Conservation (phyloP, 1,284 basidiomycete species). For the Golubevia pallescens region DNA sequence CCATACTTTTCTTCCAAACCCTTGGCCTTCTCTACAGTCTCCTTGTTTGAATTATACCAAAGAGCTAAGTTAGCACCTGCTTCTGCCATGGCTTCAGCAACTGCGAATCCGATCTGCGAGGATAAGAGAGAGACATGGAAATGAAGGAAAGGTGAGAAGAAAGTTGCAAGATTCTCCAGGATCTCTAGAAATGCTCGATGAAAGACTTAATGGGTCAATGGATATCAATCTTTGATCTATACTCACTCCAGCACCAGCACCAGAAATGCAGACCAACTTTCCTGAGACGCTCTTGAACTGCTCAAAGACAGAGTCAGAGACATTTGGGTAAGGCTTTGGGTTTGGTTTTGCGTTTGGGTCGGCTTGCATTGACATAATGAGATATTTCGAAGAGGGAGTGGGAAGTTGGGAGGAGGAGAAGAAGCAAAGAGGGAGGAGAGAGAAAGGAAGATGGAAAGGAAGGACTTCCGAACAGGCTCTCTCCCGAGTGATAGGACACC, state of each 20-base stretch:
- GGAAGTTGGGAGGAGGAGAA: background rate
- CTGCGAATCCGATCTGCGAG: conserved; percentile 46
- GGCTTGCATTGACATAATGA: conserved; percentile 7
- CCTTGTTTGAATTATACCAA: conserved; percentile 44
- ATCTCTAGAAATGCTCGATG: no score
- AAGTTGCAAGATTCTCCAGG: no score
- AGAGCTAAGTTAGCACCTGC: conserved; percentile 44
- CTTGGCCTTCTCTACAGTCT: conserved; percentile 30
- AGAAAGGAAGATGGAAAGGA: background rate
- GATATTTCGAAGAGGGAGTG: background rate
- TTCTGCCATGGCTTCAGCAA: conserved; percentile 41
- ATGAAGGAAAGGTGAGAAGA: no score
- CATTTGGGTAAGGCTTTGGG: conserved; percentile 7
- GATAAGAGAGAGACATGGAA: no score
- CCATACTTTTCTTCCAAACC: conserved; percentile 30
- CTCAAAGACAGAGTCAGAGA: background rate
- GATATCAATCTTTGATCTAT: no score
- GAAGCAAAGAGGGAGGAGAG: background rate
- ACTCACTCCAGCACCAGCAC: conserved; percentile 36
- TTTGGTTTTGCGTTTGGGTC: conserved; percentile 7
- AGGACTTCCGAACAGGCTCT: no score
- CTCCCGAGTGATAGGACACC: no score
- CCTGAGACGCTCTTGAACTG: conserved; percentile 16
- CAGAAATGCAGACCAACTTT: conserved; percentile 39
- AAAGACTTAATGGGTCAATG: no score